phyloP scores from a whole-genome alignment of 1,284 basidiomycete genomes.

The Ustilago xerochloae region DNA sequence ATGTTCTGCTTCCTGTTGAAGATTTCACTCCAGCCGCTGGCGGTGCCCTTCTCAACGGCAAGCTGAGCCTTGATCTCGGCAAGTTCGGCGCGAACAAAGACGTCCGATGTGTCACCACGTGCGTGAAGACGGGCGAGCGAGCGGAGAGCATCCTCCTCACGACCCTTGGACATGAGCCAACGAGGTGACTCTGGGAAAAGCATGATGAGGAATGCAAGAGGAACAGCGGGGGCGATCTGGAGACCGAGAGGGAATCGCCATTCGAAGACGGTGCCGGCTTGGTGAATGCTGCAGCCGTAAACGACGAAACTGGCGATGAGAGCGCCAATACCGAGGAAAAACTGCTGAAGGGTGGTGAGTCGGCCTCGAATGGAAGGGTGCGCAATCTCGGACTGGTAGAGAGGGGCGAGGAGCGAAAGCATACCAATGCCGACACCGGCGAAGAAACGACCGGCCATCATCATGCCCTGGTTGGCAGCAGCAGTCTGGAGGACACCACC shows the following conservation, averaged over 20 bases:
- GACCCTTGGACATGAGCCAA: conserved; percentile 73
- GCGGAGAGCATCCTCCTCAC: conserved; percentile 70
- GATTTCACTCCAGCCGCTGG: conserved; percentile 71
- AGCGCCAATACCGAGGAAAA: conserved; percentile 72
- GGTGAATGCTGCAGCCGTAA: conserved; percentile 69
- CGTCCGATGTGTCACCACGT: conserved; percentile 71
- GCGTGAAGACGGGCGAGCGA: conserved; percentile 73
- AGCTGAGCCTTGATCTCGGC: conserved; percentile 69
- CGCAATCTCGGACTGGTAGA: conserved; percentile 75
- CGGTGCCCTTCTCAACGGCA: conserved; percentile 52
- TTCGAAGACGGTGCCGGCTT: conserved; percentile 66
- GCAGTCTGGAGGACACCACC: conserved; percentile 73
- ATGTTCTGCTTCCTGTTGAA: conserved; percentile 73
- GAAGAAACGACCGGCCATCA: conserved; percentile 76
- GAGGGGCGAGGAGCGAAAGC: conserved; percentile 74
- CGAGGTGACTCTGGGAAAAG: conserved; percentile 73
- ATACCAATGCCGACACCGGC: conserved; percentile 73
- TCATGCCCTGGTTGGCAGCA: conserved; percentile 73
- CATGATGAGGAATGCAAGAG: conserved; percentile 73
- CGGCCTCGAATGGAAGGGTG: conserved; percentile 76
- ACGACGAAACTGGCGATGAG: conserved; percentile 70
- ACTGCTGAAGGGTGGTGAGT: conserved; percentile 75
- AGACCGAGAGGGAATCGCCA: conserved; percentile 73
- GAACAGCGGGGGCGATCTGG: conserved; percentile 72
- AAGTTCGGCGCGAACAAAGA: conserved; percentile 69